Conservation (phyloP, 2,329 filamentous ascomycete species). For the Cladophialophora immunda region DNA sequence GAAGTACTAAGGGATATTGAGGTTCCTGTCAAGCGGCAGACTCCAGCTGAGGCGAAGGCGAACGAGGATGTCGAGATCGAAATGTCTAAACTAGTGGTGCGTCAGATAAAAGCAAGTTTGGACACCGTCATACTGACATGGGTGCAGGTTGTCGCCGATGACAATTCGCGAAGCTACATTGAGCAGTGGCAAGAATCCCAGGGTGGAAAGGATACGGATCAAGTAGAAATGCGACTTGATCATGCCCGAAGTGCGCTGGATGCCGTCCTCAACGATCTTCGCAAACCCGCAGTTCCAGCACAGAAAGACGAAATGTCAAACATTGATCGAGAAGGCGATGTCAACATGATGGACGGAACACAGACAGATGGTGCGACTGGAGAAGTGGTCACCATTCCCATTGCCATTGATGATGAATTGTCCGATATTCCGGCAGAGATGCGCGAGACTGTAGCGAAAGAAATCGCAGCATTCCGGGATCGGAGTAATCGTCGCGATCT, state of each 20-base stretch:
- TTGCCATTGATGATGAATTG: slow-evolving; percentile 89
- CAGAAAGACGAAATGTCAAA: slow-evolving; percentile 56
- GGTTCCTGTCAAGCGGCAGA: slow-evolving; percentile 81
- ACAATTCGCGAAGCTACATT: slow-evolving; percentile 83
- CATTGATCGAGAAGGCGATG: slow-evolving; percentile 72
- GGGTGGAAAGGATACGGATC: slow-evolving; percentile 68
- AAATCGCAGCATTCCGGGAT: slow-evolving; percentile 94
- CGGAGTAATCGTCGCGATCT: slow-evolving; percentile 87
- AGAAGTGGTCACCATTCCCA: slow-evolving; percentile 83
- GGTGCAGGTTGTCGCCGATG: slow-evolving; percentile 73
- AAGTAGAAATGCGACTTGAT: slow-evolving; percentile 73
- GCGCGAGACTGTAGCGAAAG: slow-evolving; percentile 91
- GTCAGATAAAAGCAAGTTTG: slow-evolving; percentile 34
- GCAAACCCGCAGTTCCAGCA: slow-evolving; percentile 67
- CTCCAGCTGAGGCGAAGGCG: slow-evolving; percentile 50
- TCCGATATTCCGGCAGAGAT: slow-evolving; percentile 95
- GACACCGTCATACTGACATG: slow-evolving; percentile 39
- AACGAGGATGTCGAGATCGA: slow-evolving; percentile 48
- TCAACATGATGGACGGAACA: slow-evolving; percentile 64
- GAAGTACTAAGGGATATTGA: slow-evolving; percentile 84
- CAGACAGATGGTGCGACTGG: slow-evolving; percentile 65
- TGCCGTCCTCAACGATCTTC: slow-evolving; percentile 73
- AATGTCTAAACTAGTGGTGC: slow-evolving; percentile 73
- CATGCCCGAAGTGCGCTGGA: slow-evolving; percentile 73
- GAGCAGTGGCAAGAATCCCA: slow-evolving; percentile 77